Base-by-base conservation (phyloP, 495 filamentous ascomycete genomes). In the Extremus antarcticus region DNA sequence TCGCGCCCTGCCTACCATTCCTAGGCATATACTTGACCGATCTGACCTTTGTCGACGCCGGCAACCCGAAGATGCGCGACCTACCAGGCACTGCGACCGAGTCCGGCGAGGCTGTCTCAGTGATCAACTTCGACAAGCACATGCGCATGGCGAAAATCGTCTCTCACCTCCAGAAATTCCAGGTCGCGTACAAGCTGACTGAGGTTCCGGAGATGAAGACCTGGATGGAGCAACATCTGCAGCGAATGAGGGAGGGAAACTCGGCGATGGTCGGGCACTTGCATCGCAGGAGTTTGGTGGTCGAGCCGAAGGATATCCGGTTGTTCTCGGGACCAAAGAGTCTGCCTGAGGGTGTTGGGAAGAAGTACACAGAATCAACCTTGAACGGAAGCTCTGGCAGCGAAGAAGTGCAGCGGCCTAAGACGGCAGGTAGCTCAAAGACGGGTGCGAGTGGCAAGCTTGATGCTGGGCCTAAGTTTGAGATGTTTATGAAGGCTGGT, bases 41-140 rank as follows among this genome's bases (percentile, higher is more conserved):
- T 65, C 76, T 89, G 32, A 87, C 84, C 9, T 88, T 89, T 61
- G 85, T 95, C 20, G 90, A 99, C 65, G 87, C 88, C 56, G 94
- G 94, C 55, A 99, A 99, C 70, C 85, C 86, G 47, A 80, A 86
- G 7, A 87, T 76, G 25, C 82, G 84, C 59, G 78, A 81, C 51
- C 71, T 85, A 3, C 78, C 80, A 8, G 71, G 76, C 43, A 56
- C 70, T 10, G 71, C 78, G 19, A 59, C 59, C 17, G 25, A 8
- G 0, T 45, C 57, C 40, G 74, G 75, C n/a, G 75, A 78, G 4
- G 78, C 83, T 29, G 76, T 85, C 67, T 76, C 79, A 0, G 87
- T 96, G 17, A 90, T 99, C 77, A 99, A 99, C 71, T 99, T 95
- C 58, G 92, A 97, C 76, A 99, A 97, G 71, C 87, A 97, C 65